A percentile compares a stretch with the other conserved stretches of the same genome.
Conservation (phyloP, 1,284 basidiomycete genomes). For the Peniophora sp. region DNA sequence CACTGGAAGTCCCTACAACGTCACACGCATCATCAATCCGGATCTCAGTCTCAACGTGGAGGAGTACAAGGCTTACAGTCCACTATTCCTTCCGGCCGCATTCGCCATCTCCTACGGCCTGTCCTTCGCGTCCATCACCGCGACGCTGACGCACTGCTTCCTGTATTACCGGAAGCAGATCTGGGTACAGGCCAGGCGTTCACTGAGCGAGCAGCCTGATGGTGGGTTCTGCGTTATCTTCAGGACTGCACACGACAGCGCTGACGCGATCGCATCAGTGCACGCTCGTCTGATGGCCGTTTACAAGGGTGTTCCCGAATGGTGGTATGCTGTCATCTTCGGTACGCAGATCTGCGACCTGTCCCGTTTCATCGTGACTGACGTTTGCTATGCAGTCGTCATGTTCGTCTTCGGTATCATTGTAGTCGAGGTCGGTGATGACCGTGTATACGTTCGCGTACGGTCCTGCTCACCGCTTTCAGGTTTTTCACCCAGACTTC, state of each 20-base stretch:
- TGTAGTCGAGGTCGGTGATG: slow-evolving; percentile 62
- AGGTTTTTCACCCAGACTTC: slow-evolving; percentile 50
- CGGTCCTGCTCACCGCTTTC: too few species aligned
- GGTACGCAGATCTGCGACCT: not conserved
- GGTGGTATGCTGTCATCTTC: not conserved
- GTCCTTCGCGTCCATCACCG: slow-evolving; percentile 53
- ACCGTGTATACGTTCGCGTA: too few species aligned
- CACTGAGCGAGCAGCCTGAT: slow-evolving; percentile 65
- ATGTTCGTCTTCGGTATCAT: slow-evolving; percentile 60
- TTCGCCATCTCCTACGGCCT: slow-evolving; percentile 38
- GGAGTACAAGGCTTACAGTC: slow-evolving; percentile 72
- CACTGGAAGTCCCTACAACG: slow-evolving; percentile 57
- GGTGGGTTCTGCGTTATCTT: not conserved
- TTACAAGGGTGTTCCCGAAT: slow-evolving; percentile 42
- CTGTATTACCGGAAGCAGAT: slow-evolving; percentile 73
- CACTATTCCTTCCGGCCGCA: slow-evolving; percentile 63
- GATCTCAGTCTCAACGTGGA: slow-evolving; percentile 47
- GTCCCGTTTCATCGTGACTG: not conserved
- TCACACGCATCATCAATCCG: slow-evolving; percentile 51
- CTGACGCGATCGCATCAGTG: slow-evolving; percentile 24
- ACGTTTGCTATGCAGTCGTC: slow-evolving; percentile 18
- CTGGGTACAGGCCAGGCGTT: slow-evolving; percentile 48
- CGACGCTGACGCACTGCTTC: slow-evolving; percentile 60
- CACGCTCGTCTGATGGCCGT: slow-evolving; percentile 71
- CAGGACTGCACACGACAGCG: not conserved